These are phyloP conservation scores for Centrapalus pauciflorus DNA, from an alignment of 129 eudicot genomes.

Conservation along the genomic window DNA sequence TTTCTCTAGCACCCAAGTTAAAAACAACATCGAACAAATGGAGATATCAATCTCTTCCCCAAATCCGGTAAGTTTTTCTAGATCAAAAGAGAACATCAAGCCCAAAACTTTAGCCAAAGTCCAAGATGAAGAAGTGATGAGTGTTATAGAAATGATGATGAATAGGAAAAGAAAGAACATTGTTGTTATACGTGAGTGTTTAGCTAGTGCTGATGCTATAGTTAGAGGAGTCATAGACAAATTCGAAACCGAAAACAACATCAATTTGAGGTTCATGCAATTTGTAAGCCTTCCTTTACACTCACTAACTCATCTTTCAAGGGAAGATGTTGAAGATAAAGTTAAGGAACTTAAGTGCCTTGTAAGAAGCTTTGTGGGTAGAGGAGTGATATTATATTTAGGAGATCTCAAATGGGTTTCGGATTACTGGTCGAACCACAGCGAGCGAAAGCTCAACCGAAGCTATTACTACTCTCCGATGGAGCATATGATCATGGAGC, in stretches of 20 bases:
- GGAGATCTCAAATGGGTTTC: conserved; percentile 92
- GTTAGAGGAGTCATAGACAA: conserved; percentile 61
- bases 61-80: conserved; percentile 32
- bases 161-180: conserved; percentile 55
- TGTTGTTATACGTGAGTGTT: conserved; percentile 63
- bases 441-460: conserved; percentile 40
- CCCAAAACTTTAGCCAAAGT: conserved; percentile 35
- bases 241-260: conserved; percentile 56
- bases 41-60: conserved; percentile 39
- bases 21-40: conserved; percentile 67
- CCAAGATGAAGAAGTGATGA: conserved; percentile 53
- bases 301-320: conserved; percentile 46
- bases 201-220: conserved; percentile 54
- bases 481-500: conserved; percentile 80
- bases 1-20: conserved; percentile 77
- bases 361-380: conserved; percentile 51
- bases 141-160: conserved; percentile 60
- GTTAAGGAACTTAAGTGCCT: conserved; percentile 68
- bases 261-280: conserved; percentile 56
- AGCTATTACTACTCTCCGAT: conserved; percentile 54
- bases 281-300: conserved; percentile 75
- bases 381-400: conserved; percentile 74
- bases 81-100: conserved; percentile 39
- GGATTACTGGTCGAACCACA: conserved; percentile 63
- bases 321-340: conserved; percentile 64